Conservation (phyloP, 805 yeast species). For the Candida arabinofermentans region DNA sequence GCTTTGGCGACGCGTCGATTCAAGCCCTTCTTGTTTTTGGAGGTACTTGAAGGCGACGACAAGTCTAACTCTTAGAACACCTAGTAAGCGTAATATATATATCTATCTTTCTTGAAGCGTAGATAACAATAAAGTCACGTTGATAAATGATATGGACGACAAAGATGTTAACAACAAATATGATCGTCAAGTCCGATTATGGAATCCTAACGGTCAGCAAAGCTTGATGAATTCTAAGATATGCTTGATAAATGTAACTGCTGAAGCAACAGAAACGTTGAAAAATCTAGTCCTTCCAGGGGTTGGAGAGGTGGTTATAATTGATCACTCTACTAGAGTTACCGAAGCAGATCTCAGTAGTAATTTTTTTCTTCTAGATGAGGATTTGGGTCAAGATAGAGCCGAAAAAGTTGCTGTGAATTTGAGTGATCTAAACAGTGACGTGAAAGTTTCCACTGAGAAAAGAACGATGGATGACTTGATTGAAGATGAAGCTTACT, state of each 20-base stretch:
- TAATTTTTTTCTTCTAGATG: constrained; percentile 57
- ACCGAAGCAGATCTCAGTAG: constrained; percentile 41
- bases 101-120: no score
- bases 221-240: constrained; percentile 54
- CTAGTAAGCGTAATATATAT: no score
- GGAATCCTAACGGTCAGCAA: constrained; percentile 78
- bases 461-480: constrained; percentile 6
- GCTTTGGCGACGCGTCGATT: no score
- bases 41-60: no score
- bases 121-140: no score
- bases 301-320: constrained; percentile 54
- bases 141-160: constrained; percentile 32
- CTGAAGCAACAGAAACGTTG: constrained; percentile 61
- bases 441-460: constrained; percentile 39
- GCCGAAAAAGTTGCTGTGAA: constrained; percentile 37
- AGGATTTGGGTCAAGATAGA: constrained; percentile 39
- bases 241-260: constrained; percentile 54
- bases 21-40: no score
- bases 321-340: constrained; percentile 45
- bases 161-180: constrained; percentile 47
- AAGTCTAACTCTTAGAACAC: no score
- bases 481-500: constrained; percentile 24
- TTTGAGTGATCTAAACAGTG: constrained; percentile 58
- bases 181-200: constrained; percentile 83
- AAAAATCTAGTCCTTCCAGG: constrained; percentile 80